phyloP scores from a whole-genome alignment of 164 flowering plant species.

The Berberis thunbergii region DNA sequence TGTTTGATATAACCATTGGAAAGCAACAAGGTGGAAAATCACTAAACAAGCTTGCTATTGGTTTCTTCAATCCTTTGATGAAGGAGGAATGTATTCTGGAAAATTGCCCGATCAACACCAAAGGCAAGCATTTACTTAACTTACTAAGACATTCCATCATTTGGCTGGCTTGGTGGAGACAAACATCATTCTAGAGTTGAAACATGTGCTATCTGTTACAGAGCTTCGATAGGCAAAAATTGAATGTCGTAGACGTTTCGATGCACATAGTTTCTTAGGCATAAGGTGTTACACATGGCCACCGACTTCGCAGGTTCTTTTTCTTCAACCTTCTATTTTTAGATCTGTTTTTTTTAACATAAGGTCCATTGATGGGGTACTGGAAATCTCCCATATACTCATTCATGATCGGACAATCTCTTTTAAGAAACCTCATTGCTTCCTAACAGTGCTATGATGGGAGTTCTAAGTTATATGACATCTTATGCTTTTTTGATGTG shows the following conservation, averaged over 20 bases:
- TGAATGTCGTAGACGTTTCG: neutral
- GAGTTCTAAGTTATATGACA: neutral
- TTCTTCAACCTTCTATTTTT: too few relatives aligned
- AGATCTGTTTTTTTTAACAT: too few relatives aligned
- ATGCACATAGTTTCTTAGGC: neutral
- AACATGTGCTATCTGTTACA: conserved; percentile 6
- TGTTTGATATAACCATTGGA: neutral
- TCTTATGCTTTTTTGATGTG: conserved; percentile 4
- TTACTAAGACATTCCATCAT: conserved; percentile 5
- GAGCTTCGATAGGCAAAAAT: conserved; percentile 7
- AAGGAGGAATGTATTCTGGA: neutral
- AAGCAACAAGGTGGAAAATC: neutral
- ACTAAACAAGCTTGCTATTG: conserved; percentile 1
- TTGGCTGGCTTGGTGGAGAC: neutral
- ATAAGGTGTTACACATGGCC: too few relatives aligned
- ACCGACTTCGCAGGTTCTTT: too few relatives aligned
- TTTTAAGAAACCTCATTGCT: conserved; percentile 6
- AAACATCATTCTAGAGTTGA: neutral
- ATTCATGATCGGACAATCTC: conserved; percentile 6
- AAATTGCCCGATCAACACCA: neutral
- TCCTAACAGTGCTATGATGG: conserved; percentile 4
- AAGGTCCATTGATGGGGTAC: neutral
- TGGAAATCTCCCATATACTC: conserved; percentile 3
- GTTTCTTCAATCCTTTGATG: conserved; percentile 8
- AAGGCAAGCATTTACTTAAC: conserved; percentile 4